phyloP scores from a whole-genome alignment of 495 filamentous ascomycete species.

The Aspergillus haitiensis region DNA sequence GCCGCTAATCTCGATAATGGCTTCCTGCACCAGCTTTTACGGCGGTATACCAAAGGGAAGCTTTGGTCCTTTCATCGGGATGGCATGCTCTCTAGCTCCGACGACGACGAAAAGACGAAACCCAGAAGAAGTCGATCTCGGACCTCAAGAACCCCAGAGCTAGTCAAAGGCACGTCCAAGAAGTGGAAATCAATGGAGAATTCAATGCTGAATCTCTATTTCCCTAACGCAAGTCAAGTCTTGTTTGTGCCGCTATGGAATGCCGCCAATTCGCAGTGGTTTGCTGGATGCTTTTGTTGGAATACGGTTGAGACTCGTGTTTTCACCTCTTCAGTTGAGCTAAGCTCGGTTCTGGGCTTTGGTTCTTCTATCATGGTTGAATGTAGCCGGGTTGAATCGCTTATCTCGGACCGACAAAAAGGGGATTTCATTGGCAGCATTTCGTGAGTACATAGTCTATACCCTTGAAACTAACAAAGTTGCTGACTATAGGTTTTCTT shows the following conservation, averaged over 20 bases:
- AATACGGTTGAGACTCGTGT: conserved; percentile 47
- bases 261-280: conserved; percentile 67
- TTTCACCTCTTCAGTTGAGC: conserved; percentile 42
- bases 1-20: conserved; percentile 40
- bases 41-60: conserved; percentile 61
- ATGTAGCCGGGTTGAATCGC: conserved; percentile 59
- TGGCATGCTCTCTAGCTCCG: conserved; percentile 42
- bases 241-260: conserved; percentile 67
- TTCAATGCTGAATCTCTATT: conserved; percentile 43
- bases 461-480: conserved; percentile 31
- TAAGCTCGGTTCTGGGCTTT: conserved; percentile 61
- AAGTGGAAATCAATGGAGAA: conserved; percentile 46
- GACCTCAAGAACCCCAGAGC: conserved; percentile 16
- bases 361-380: conserved; percentile 69
- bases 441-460: conserved; percentile 39
- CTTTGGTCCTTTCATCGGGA: conserved; percentile 65
- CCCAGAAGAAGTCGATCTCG: conserved; percentile 26
- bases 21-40: conserved; percentile 54
- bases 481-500: neutral
- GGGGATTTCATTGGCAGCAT: conserved; percentile 76
- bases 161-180: conserved; percentile 43
- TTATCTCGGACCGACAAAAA: conserved; percentile 62
- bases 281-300: conserved; percentile 66
- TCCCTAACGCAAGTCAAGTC: conserved; percentile 47
- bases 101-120: conserved; percentile 36